Percentiles rank a stretch among this genome's conserved stretches.
phyloP scores from a whole-genome alignment of 192 early-diverging fungal species.

The Linnemannia schmuckeri region DNA sequence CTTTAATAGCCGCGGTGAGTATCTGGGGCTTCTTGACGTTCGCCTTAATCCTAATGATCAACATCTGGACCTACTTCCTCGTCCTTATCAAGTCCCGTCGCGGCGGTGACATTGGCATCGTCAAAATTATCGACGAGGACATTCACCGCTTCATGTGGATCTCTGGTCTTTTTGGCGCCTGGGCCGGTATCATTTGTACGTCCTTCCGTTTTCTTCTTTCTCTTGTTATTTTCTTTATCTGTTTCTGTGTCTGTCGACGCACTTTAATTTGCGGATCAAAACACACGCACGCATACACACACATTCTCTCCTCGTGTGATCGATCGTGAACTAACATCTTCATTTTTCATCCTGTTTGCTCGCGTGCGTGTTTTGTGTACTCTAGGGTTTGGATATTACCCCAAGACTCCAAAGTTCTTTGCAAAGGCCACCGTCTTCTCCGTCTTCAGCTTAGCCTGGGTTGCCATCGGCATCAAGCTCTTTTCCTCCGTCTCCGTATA shows the following conservation, averaged over 20 bases:
- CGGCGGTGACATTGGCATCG: conserved; percentile 44
- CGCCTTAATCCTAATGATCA: conserved; percentile 23
- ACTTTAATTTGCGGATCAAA: not conserved
- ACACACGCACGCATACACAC: too few species aligned
- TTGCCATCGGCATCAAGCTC: conserved; percentile 21
- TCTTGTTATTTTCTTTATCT: not conserved
- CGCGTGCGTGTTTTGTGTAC: too few species aligned
- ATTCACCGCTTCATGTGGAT: conserved; percentile 32
- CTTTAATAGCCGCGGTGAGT: not conserved
- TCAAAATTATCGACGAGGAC: conserved; percentile 34
- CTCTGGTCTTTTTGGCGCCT: conserved; percentile 46
- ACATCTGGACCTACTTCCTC: conserved; percentile 47
- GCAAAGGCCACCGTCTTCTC: conserved; percentile 20
- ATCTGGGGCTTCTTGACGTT: conserved; percentile 41
- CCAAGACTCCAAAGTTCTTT: conserved; percentile 35
- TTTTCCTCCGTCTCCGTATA: not conserved
- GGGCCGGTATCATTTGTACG: conserved; percentile 45
- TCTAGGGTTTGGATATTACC: conserved; percentile 38
- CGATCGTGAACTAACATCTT: not conserved
- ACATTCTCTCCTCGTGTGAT: not conserved
- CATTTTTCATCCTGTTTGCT: not conserved
- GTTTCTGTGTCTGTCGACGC: not conserved
- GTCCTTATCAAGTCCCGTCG: conserved; percentile 27
- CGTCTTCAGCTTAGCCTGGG: conserved; percentile 43
- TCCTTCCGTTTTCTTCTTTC: not conserved